Evolutionary conservation across 441 rosid genomes (phyloP), one percentile per base, ranked within the genome.

Genomic region (Populus hybrid): DNA sequence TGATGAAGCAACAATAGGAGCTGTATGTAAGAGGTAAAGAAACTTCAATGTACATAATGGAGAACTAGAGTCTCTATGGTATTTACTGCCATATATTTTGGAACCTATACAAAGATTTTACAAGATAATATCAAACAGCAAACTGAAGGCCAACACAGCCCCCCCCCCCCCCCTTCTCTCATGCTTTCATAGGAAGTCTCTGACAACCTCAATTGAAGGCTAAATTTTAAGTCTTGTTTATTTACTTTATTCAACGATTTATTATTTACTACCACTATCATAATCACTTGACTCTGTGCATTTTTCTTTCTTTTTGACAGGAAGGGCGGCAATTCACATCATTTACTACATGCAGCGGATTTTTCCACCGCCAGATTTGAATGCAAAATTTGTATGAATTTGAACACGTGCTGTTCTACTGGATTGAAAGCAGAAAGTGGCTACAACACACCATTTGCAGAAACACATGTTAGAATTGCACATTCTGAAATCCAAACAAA

Each of bases 1-100:
- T 38, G 89, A 71, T 73, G 91, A 78, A 77, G 89, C 88, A 72
- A 78, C 84, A 73, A 24, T 28, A 59, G 99, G 97, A 86, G 97
- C 98, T 95, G 95, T 73, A 87, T 61, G 82, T 32, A 77, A 83
- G 53, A 80, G 38, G 75, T 42, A 73, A 76, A 83, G 50, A 63
- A 77, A 67, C 40, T 74, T 84, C 72, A 84, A 75, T 40, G 80
- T 69, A 67, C 63, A 80, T 69, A 46, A 1, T 14, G 57, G 57
- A 46, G 57, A 46, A 14, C 57, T 46, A 46, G 20, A 14, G 5
- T 46, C 57, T 14, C 57, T 46, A 46, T 46, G 57, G 57, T 46
- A 46, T 14, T 46, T 46, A 14, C 20, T 12, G 57, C 6, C 20
- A 46, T 14, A 46, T 14, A 46, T 46, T 46, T 46, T 14, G 57